Evolutionary conservation across 192 early-diverging fungal genomes (phyloP).

Genomic region (Coemansia sp.): DNA sequence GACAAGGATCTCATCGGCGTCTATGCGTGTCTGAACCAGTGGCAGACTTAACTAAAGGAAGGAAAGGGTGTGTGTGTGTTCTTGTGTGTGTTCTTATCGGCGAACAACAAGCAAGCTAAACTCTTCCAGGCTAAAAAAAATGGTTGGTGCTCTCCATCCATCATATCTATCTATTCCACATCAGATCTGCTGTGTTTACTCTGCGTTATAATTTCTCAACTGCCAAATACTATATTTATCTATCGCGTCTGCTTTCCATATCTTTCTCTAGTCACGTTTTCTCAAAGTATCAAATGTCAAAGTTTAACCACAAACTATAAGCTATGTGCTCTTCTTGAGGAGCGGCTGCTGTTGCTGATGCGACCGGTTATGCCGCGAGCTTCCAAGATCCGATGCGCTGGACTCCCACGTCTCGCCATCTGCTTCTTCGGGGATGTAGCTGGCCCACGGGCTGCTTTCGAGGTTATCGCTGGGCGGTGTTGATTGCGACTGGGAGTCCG

Average conservation of each 20-base stretch:
- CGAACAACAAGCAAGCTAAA: too few species aligned
- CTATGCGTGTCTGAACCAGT: slow-evolving; percentile 44
- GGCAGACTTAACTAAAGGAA: slow-evolving; percentile 23
- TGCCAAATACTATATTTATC: slow-evolving; percentile 6
- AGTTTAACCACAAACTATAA: too few species aligned
- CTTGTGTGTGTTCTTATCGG: too few species aligned
- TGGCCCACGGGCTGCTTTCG: slow-evolving; percentile 15
- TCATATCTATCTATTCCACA: too few species aligned
- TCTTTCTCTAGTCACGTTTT: slow-evolving; percentile 7
- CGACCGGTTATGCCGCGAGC: slow-evolving; percentile 1
- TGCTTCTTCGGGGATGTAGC: slow-evolving; percentile 14
- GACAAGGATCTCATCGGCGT: too few species aligned
- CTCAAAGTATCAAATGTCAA: too few species aligned
- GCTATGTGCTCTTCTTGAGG: slow-evolving; percentile 27
- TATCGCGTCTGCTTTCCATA: background rate
- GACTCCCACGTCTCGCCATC: slow-evolving; percentile 31
- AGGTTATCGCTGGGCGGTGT: background rate
- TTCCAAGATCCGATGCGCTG: slow-evolving; percentile 24
- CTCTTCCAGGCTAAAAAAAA: background rate
- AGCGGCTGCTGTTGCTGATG: slow-evolving; percentile 18
- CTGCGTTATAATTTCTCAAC: background rate
- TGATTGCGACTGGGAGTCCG: background rate
- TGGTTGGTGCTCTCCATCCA: too few species aligned
- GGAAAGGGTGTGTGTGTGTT: background rate
- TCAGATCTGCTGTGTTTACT: background rate